Conservation (phyloP, 192 early-diverging fungal genomes). For the Thamnidium elegans region DNA sequence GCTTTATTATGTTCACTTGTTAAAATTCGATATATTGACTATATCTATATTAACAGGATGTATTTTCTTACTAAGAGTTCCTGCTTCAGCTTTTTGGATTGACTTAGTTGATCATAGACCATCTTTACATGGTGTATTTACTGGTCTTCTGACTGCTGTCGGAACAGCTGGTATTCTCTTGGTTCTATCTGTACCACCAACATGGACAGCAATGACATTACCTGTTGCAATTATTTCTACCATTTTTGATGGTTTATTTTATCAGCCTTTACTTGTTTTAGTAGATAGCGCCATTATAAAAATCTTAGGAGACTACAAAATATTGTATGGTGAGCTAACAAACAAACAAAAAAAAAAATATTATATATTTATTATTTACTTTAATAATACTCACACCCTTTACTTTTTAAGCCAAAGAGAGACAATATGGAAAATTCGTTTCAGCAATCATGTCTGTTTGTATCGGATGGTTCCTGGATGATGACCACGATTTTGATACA, state of each 20-base stretch:
- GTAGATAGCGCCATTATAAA: conserved; percentile 29
- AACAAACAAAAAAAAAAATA: background rate
- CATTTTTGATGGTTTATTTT: conserved; percentile 26
- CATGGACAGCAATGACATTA: conserved; percentile 11
- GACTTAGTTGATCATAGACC: conserved; percentile 9
- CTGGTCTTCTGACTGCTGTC: conserved; percentile 15
- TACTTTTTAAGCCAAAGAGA: conserved; percentile 1
- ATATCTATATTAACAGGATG: conserved; percentile 2
- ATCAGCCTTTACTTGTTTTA: conserved; percentile 19
- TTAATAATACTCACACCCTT: background rate
- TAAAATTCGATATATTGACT: conserved; percentile 1
- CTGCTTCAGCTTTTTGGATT: conserved; percentile 10
- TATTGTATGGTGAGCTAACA: conserved; percentile 24
- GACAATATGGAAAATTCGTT: conserved; percentile 20
- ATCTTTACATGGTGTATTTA: conserved; percentile 21
- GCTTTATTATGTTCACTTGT: conserved; percentile 18
- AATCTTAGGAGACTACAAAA: conserved; percentile 26
- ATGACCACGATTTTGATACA: conserved; percentile 31
- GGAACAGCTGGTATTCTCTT: conserved; percentile 16
- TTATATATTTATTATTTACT: conserved; percentile 5
- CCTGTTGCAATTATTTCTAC: conserved; percentile 8
- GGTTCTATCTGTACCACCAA: conserved; percentile 16
- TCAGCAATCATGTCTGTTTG: conserved; percentile 9
- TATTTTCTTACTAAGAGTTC: background rate
- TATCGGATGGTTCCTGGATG: conserved; percentile 26